Conservation (phyloP, 495 filamentous ascomycete genomes). For the Cercophora samala region DNA sequence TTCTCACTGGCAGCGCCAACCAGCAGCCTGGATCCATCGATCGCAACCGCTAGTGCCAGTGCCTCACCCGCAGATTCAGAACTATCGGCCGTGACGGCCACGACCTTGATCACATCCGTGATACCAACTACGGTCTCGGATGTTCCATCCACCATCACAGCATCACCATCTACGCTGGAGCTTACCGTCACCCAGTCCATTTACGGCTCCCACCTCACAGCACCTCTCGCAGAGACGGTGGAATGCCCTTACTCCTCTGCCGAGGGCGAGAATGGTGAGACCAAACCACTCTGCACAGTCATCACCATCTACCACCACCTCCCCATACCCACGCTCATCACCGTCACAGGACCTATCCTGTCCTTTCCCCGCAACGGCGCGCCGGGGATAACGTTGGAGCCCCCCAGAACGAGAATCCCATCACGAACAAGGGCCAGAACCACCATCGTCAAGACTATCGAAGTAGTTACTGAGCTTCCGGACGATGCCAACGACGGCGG, state of each 20-base stretch:
- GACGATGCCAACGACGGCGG: background rate
- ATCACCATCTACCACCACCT: conserved; percentile 16
- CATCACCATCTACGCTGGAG: background rate
- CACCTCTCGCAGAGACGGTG: background rate
- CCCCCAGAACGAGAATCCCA: background rate
- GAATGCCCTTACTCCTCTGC: background rate
- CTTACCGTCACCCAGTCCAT: background rate
- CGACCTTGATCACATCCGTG: background rate
- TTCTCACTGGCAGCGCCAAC: background rate
- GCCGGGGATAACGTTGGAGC: background rate
- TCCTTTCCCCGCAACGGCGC: background rate
- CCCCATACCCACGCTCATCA: background rate
- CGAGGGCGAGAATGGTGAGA: background rate
- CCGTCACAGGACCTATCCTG: background rate
- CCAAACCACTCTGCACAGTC: conserved; percentile 13
- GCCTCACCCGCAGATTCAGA: too few relatives aligned
- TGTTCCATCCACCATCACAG: background rate
- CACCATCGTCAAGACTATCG: background rate
- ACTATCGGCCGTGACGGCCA: background rate
- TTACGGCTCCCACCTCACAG: background rate
- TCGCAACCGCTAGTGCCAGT: background rate
- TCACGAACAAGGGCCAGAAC: background rate
- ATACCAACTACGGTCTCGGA: background rate
- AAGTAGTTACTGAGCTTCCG: background rate
- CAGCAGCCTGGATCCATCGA: background rate